Conservation (phyloP, 1,284 basidiomycete genomes). For the Puccinia sorghi region DNA sequence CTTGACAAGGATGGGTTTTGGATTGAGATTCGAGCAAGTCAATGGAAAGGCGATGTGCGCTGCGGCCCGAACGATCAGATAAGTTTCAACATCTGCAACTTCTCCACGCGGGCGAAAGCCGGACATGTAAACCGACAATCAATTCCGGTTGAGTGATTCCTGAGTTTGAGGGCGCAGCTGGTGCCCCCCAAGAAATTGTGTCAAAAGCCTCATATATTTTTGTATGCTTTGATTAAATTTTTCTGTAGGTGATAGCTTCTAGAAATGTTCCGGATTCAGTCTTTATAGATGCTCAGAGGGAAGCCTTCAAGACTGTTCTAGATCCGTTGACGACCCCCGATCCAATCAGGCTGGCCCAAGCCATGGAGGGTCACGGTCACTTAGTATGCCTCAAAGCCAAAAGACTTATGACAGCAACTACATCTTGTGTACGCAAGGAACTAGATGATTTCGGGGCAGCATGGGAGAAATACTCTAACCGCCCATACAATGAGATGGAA, state of each 20-base stretch:
- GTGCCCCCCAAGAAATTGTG: no score
- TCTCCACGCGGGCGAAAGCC: slow-evolving; percentile 15
- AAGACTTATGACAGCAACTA: slow-evolving; percentile 2
- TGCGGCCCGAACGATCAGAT: slow-evolving; percentile 1
- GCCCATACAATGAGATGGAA: slow-evolving; percentile 10
- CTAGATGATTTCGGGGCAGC: slow-evolving; percentile 5
- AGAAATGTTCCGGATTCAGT: slow-evolving; percentile 20
- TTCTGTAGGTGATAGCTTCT: slow-evolving; percentile 29
- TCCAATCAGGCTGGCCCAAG: not conserved
- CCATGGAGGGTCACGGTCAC: slow-evolving; percentile 10
- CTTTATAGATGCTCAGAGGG: slow-evolving; percentile 27
- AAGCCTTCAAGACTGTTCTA: not conserved
- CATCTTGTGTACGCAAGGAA: not conserved
- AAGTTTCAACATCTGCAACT: slow-evolving; percentile 32
- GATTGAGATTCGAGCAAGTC: slow-evolving; percentile 47
- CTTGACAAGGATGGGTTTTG: slow-evolving; percentile 9
- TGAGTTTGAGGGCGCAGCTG: not conserved
- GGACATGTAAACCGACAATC: slow-evolving; percentile 43
- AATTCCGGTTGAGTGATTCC: slow-evolving; percentile 33
- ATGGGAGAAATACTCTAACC: slow-evolving; percentile 35
- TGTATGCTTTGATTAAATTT: not conserved
- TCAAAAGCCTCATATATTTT: not conserved
- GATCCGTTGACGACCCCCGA: slow-evolving; percentile 5
- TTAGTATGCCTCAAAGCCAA: slow-evolving; percentile 11
- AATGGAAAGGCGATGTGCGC: slow-evolving; percentile 47